phyloP scores from a whole-genome alignment of 2,329 filamentous ascomycete species.

The Fusarium xylarioides region DNA sequence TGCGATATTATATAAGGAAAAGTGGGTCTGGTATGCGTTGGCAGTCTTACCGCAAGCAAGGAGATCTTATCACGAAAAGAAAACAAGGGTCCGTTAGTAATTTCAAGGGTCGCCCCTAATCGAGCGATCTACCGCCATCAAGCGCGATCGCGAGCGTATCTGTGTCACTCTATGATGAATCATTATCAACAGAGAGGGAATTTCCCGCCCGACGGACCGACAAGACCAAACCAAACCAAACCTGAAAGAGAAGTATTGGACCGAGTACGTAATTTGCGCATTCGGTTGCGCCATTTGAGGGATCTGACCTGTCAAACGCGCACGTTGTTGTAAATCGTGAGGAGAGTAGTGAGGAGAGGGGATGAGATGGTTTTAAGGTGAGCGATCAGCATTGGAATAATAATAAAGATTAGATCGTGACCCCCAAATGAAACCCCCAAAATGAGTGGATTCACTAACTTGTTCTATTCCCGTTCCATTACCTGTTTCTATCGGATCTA shows the following conservation, averaged over 20 bases:
- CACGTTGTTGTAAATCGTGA: background rate
- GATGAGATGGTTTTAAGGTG: background rate
- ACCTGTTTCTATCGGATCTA: slow-evolving; percentile 17
- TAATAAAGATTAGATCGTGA: background rate
- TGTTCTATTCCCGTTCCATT: slow-evolving; percentile 16
- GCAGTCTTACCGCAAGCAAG: too few relatives aligned
- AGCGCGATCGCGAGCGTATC: slow-evolving; percentile 18
- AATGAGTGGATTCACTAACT: slow-evolving; percentile 15
- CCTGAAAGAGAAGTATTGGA: slow-evolving; percentile 2
- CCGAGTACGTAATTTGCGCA: slow-evolving; percentile 30
- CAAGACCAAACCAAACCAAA: background rate
- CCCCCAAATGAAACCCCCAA: slow-evolving; percentile 9
- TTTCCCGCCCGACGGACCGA: slow-evolving; percentile 6
- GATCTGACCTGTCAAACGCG: slow-evolving; percentile 1
- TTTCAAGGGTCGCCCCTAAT: slow-evolving; percentile 15
- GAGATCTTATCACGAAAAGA: background rate
- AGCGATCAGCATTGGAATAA: background rate
- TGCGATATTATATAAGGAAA: too few relatives aligned
- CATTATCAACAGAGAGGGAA: slow-evolving; percentile 16
- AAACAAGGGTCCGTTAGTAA: slow-evolving; percentile 11
- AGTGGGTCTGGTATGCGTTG: too few relatives aligned
- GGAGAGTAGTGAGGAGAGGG: background rate
- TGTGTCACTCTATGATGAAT: slow-evolving; percentile 26
- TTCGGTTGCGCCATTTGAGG: slow-evolving; percentile 29
- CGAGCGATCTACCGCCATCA: slow-evolving; percentile 29